phyloP scores from a whole-genome alignment of 495 filamentous ascomycete species.

The Daldinia caldariorum region DNA sequence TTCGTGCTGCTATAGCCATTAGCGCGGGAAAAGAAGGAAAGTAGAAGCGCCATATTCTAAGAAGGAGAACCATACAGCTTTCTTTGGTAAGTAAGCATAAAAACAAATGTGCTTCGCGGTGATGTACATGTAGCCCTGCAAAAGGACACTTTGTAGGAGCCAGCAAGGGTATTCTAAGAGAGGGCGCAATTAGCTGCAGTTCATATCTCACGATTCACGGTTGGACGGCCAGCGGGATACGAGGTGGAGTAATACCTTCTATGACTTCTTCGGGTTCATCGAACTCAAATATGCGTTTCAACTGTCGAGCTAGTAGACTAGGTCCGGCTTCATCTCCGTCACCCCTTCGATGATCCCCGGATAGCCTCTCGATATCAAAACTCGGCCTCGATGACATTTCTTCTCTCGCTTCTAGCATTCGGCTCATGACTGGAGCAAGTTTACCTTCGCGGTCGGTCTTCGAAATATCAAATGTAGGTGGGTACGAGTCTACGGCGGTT shows the following conservation, averaged over 20 bases:
- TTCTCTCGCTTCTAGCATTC: conserved; percentile 84
- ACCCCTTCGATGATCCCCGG: conserved; percentile 50
- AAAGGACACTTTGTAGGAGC: conserved; percentile 88
- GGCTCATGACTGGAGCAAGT: conserved; percentile 77
- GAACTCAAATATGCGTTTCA: conserved; percentile 92
- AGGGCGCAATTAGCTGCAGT: conserved; percentile 6
- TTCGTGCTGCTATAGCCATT: conserved; percentile 63
- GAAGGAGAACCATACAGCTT: conserved; percentile 65
- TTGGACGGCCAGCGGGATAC: neutral
- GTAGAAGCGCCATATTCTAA: neutral
- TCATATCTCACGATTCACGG: conserved; percentile 1
- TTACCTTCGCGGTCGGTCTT: conserved; percentile 47
- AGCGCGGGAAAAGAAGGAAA: conserved; percentile 33
- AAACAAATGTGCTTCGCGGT: conserved; percentile 94
- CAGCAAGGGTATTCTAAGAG: conserved; percentile 89
- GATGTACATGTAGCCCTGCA: conserved; percentile 97
- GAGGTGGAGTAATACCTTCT: conserved; percentile 60
- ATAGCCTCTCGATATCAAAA: conserved; percentile 59
- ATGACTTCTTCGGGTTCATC: conserved; percentile 85
- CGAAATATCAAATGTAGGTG: conserved; percentile 44
- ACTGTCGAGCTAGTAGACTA: conserved; percentile 67
- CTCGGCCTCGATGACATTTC: conserved; percentile 66
- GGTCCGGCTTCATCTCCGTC: conserved; percentile 52
- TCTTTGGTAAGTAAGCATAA: conserved; percentile 94
- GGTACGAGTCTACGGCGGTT: conserved; percentile 16